A percentile compares a stretch with the other conserved stretches of the same genome.
phyloP scores from a whole-genome alignment of 495 filamentous ascomycete species.

The Aspergillus ellipticus region DNA sequence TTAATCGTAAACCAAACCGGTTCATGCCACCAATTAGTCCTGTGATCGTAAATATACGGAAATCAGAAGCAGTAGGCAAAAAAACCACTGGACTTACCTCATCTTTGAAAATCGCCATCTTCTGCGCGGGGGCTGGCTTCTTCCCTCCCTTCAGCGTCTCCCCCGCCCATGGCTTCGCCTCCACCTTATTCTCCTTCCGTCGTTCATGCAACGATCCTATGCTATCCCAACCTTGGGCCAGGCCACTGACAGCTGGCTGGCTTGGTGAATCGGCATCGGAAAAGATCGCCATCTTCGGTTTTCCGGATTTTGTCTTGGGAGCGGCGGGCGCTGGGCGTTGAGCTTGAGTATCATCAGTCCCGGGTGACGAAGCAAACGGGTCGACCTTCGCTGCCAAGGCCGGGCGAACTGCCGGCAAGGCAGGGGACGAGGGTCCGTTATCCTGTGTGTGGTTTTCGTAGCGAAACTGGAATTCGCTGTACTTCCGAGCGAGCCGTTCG shows the following conservation, averaged over 20 bases:
- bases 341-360: conserved; percentile 62
- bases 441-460: conserved; percentile 58
- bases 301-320: conserved; percentile 57
- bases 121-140: conserved; percentile 67
- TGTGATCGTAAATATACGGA: conserved; percentile 85
- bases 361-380: conserved; percentile 58
- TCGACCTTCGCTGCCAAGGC: conserved; percentile 83
- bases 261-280: conserved; percentile 60
- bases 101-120: conserved; percentile 93
- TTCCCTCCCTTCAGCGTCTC: conserved; percentile 86
- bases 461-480: conserved; percentile 80
- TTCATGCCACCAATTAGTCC: conserved; percentile 84
- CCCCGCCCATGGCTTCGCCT: conserved; percentile 86
- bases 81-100: conserved; percentile 64
- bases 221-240: conserved; percentile 80
- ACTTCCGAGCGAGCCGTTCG: conserved; percentile 80
- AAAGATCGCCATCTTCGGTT: conserved; percentile 88
- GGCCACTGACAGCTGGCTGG: conserved; percentile 41
- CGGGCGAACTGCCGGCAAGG: conserved; percentile 76
- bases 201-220: conserved; percentile 82
- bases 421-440: conserved; percentile 76
- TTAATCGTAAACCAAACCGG: conserved; percentile 52
- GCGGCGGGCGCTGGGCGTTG: conserved; percentile 41
- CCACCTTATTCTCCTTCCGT: conserved; percentile 89
- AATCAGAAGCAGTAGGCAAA: conserved; percentile 34